phyloP scores from a whole-genome alignment of 148 eudicot genomes.

The Rhododendron griersonianum region DNA sequence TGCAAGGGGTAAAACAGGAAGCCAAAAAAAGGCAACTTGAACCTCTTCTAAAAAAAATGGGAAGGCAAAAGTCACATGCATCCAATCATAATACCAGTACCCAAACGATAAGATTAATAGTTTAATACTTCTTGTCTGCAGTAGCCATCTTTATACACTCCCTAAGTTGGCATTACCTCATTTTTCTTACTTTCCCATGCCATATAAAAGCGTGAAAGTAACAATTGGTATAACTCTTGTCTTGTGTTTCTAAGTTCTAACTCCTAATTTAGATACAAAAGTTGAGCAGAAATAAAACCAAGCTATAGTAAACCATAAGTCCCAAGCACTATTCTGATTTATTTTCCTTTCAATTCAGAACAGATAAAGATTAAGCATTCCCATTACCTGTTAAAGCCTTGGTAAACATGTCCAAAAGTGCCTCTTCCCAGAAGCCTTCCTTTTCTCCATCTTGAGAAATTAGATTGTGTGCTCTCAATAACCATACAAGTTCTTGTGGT shows the following conservation, averaged over 20 bases:
- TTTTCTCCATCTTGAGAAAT: slow-evolving; percentile 74
- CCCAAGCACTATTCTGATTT: neutral
- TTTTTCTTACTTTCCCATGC: neutral
- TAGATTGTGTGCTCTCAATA: slow-evolving; percentile 35
- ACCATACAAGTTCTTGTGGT: slow-evolving; percentile 42
- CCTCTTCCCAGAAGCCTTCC: slow-evolving; percentile 97
- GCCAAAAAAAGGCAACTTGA: neutral
- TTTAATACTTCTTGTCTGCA: neutral
- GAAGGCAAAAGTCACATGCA: neutral
- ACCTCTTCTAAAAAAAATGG: neutral
- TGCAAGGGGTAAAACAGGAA: neutral
- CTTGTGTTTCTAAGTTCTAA: neutral
- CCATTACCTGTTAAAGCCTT: slow-evolving; percentile 82
- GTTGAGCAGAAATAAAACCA: neutral
- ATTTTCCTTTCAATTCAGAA: neutral
- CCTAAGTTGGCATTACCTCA: neutral
- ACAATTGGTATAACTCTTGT: neutral
- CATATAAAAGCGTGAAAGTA: neutral
- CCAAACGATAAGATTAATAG: neutral
- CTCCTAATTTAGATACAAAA: neutral
- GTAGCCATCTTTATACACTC: neutral
- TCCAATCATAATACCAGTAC: neutral
- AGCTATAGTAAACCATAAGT: neutral
- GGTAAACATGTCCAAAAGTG: slow-evolving; percentile 95
- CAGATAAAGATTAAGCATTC: slow-evolving; percentile 5